These are phyloP conservation scores for Pezicula neosporulosa DNA, from an alignment of 2,329 filamentous ascomycete genomes.

Conservation along the genomic window DNA sequence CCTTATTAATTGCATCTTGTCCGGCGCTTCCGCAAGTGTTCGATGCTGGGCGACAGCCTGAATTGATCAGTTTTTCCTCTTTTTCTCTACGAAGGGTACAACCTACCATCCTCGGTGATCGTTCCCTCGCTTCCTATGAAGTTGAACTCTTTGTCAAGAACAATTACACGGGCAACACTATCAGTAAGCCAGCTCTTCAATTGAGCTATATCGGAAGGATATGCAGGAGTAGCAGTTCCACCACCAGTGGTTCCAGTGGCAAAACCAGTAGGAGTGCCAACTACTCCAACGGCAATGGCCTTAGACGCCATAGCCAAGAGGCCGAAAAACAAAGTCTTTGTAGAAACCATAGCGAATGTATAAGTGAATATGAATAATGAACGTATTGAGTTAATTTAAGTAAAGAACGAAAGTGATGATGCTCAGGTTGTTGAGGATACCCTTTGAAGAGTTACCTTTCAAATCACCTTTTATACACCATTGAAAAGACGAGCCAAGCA, in stretches of 20 bases:
- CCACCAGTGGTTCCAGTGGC: slow-evolving; percentile 52
- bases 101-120: slow-evolving; percentile 4
- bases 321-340: not conserved
- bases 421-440: too few species aligned
- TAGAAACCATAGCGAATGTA: not conserved
- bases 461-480: too few species aligned
- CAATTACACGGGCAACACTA: slow-evolving; percentile 50
- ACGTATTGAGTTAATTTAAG: too few species aligned
- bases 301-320: not conserved
- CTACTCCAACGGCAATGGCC: slow-evolving; percentile 1
- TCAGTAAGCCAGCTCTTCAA: slow-evolving; percentile 56
- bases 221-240: slow-evolving; percentile 47
- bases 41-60: slow-evolving; percentile 53
- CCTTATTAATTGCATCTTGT: slow-evolving; percentile 57
- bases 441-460: too few species aligned
- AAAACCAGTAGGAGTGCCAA: slow-evolving; percentile 4
- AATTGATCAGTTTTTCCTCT: not conserved
- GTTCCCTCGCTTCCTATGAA: slow-evolving; percentile 45
- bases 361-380: too few species aligned
- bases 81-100: not conserved
- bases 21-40: slow-evolving; percentile 35
- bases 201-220: slow-evolving; percentile 49
- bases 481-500: too few species aligned
- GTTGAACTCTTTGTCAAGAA: slow-evolving; percentile 49
- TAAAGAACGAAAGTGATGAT: too few species aligned